A percentile compares a stretch with the other conserved stretches of the same genome.
Conservation (phyloP, 805 yeast genomes). For the Ogataea haglerorum region DNA sequence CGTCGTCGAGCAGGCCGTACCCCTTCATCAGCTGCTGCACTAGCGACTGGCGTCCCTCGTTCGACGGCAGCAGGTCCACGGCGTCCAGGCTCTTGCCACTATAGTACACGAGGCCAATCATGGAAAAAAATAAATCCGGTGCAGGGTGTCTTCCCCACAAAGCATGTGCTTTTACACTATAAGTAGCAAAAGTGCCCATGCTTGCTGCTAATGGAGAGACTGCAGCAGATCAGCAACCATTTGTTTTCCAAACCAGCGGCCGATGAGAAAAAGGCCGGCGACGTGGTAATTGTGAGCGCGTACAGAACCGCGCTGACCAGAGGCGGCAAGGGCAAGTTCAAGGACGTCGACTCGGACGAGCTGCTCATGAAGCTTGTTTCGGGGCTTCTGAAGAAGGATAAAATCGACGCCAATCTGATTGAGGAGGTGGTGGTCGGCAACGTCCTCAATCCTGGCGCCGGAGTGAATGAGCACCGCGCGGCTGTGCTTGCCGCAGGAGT, state of each 20-base stretch:
- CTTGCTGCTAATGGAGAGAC: constrained; percentile 33
- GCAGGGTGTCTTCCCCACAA: constrained; percentile 11
- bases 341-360: constrained; percentile 79
- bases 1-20: constrained; percentile 32
- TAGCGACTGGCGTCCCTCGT: constrained; percentile 46
- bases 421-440: constrained; percentile 91
- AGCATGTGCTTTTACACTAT: constrained; percentile 9
- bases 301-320: constrained; percentile 87
- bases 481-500: constrained; percentile 89
- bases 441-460: constrained; percentile 89
- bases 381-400: constrained; percentile 54
- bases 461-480: constrained; percentile 92
- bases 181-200: constrained; percentile 4
- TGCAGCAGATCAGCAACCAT: constrained; percentile 35
- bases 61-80: constrained; percentile 49
- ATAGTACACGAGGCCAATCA: constrained; percentile 16
- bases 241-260: constrained; percentile 20
- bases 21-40: constrained; percentile 41
- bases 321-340: constrained; percentile 84
- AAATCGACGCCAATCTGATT: constrained; percentile 50
- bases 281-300: constrained; percentile 87
- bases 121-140: constrained; percentile 5
- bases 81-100: constrained; percentile 12
- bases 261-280: constrained; percentile 62
- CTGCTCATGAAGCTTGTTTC: constrained; percentile 61